Evolutionary conservation across 495 filamentous ascomycete species (phyloP), one percentile per base, ranked within the genome.

Genomic region (Aeminium ludgeri): DNA sequence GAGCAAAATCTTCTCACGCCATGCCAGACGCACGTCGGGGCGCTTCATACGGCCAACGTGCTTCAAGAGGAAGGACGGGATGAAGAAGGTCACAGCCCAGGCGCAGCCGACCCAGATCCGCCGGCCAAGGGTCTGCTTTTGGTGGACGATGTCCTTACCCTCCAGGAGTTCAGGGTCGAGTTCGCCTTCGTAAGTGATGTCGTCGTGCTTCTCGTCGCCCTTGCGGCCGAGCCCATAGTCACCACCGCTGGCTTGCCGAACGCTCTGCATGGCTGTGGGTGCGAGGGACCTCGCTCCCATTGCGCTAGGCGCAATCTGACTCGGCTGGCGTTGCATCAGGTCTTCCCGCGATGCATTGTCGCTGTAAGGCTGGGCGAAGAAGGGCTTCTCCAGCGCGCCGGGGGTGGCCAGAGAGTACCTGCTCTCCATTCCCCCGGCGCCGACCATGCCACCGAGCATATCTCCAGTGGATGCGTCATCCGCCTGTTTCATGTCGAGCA

Each of bases 21-120:
- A 97, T 4, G 89, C 89, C 73, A 96, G 80, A 1, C 89, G 80
- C 31, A 97, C 82, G 61, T 97, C 89, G 1, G 89, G 89, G 31
- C 89, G 76, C 62, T 93, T 93, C 89, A 96, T 97, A 15, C 89
- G 79, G 13, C 89, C 89, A 46, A 96, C 50, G 38, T 70, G 79
- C n/a, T 66, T 66, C 1, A 97, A 70, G 0, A 76, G 38, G 37
- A 85, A 85, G 1, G 86, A 94, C 1, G 89, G 89, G 47, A 94
- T 91, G 85, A 84, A 96, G 54, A 83, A 96, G 1, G 89, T 96
- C 35, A 86, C 45, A 3, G 71, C 66, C 87, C 86, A 96, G 10
- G 87, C 82, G 17, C 85, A 59, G 6, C 57, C 66, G 27, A 86
- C 74, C 89, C 89, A 97, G 8, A 76, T 44, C 32, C 78, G 79